phyloP scores from a whole-genome alignment of 306 rosid species.

The Vigna hirtella region DNA sequence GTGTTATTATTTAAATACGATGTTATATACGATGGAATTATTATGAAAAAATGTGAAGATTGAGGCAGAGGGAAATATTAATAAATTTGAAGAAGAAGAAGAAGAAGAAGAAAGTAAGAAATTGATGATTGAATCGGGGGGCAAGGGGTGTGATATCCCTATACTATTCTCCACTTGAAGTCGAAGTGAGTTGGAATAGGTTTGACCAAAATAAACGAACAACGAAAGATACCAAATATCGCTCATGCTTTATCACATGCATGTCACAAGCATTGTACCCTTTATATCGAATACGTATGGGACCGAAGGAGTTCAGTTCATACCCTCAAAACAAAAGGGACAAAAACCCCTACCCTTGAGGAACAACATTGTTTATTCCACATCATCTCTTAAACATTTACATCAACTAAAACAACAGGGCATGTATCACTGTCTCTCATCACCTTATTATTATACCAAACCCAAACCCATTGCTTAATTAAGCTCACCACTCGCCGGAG shows the following conservation, averaged over 20 bases:
- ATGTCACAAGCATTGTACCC: slow-evolving; percentile 45
- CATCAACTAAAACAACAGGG: slow-evolving; percentile 27
- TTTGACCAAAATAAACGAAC: slow-evolving; percentile 51
- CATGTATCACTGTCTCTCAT: slow-evolving; percentile 34
- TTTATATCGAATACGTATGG: slow-evolving; percentile 43
- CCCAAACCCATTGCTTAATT: slow-evolving; percentile 25
- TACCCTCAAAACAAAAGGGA: slow-evolving; percentile 45
- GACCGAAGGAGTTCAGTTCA: slow-evolving; percentile 43
- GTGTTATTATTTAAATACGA: no score
- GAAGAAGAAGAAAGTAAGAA: not conserved
- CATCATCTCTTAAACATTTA: slow-evolving; percentile 28
- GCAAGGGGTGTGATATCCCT: slow-evolving; percentile 43
- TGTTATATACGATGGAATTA: not conserved
- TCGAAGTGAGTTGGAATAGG: slow-evolving; percentile 35
- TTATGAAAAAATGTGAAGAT: no score
- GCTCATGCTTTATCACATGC: slow-evolving; percentile 55
- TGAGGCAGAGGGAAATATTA: slow-evolving; percentile 15
- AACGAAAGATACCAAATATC: slow-evolving; percentile 52
- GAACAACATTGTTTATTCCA: slow-evolving; percentile 37
- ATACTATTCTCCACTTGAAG: slow-evolving; percentile 50
- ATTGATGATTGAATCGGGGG: slow-evolving; percentile 38
- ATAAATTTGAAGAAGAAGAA: not conserved
- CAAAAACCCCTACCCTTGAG: slow-evolving; percentile 47
- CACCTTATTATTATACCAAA: not conserved
- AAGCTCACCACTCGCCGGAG: not conserved